A percentile compares a stretch with the other conserved stretches of the same genome.
These are phyloP conservation scores for Xylariales sp. DNA, from an alignment of 2,329 filamentous ascomycete species.

Conservation along the genomic window DNA sequence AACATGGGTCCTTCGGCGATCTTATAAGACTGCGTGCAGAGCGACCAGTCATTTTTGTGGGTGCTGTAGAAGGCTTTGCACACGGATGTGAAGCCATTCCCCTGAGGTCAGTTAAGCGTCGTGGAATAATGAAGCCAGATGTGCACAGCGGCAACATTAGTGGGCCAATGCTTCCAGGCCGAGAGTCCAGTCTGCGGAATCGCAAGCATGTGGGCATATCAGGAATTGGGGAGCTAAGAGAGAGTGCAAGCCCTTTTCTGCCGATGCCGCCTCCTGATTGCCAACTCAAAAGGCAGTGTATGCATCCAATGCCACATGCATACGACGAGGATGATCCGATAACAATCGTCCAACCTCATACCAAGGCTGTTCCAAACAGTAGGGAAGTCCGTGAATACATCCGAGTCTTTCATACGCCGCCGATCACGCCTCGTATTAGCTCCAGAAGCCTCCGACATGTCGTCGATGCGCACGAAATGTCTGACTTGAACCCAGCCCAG, in stretches of 20 bases:
- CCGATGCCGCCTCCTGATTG: conserved; percentile 19
- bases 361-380: conserved; percentile 19
- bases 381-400: conserved; percentile 26
- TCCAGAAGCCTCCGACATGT: conserved; percentile 17
- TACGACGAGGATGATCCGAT: conserved; percentile 19
- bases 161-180: conserved; percentile 10
- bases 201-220: conserved; percentile 12
- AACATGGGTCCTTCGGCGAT: conserved; percentile 1
- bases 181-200: conserved; percentile 6
- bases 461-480: not conserved
- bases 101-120: conserved; percentile 9
- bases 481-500: too few species aligned
- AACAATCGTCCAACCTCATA: conserved; percentile 12
- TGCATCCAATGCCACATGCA: conserved; percentile 10
- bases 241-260: conserved; percentile 15
- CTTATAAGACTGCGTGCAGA: too few species aligned
- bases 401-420: conserved; percentile 22
- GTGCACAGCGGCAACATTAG: conserved; percentile 17
- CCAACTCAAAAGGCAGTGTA: conserved; percentile 11
- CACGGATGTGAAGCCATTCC: conserved; percentile 12
- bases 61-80: conserved; percentile 10
- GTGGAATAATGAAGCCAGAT: conserved; percentile 11
- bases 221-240: conserved; percentile 7
- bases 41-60: conserved; percentile 9
- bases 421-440: conserved; percentile 19